Evolutionary conservation across 2,329 filamentous ascomycete genomes (phyloP), one percentile per base, ranked within the genome.

Genomic region (Pseudocercospora fijiensis): DNA sequence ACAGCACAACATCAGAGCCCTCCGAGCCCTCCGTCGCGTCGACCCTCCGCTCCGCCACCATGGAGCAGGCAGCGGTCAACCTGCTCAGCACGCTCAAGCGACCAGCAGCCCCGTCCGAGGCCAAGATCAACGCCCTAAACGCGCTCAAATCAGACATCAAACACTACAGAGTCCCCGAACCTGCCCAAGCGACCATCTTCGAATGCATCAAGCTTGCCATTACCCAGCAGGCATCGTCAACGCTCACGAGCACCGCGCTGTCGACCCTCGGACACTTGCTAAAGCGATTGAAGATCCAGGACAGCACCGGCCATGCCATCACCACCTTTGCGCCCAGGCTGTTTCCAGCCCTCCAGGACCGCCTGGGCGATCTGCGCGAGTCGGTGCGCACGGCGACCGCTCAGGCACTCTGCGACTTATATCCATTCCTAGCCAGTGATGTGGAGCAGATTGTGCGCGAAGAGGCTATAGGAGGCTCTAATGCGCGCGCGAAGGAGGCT

Each of bases 141-240:
- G 83, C 82, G 72, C 82, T 93, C 78, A 96, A 96, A 79, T 92
- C 90, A 49, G 86, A 88, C 76, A 96, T 96, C 82, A 96, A 96
- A 78, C 92, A 96, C 78, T 89, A 90, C 76, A 92, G 92, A 80
- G 91, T 96, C 52, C 91, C 92, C 65, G 91, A 96, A 69, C 78
- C 79, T 60, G 84, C 84, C 72, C 85, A 96, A 71, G 79, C 86
- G 26, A 82, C 86, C 63, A 86, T 96, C 67, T 96, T 96, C 78
- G 92, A 97, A 65, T 90, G 89, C 67, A 83, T 96, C 72, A 89
- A 89, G 67, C 80, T 87, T 59, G 90, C 91, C 65, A 89, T 94
- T 69, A 81, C 83, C 60, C 90, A 91, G 47, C 88, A 90, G 71
- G 90, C 96, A 73, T 88, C 88, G 49, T 85, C 86, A 33, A 77